Evolutionary conservation across 2,329 filamentous ascomycete species (phyloP).

Genomic region (Alternaria triticina): DNA sequence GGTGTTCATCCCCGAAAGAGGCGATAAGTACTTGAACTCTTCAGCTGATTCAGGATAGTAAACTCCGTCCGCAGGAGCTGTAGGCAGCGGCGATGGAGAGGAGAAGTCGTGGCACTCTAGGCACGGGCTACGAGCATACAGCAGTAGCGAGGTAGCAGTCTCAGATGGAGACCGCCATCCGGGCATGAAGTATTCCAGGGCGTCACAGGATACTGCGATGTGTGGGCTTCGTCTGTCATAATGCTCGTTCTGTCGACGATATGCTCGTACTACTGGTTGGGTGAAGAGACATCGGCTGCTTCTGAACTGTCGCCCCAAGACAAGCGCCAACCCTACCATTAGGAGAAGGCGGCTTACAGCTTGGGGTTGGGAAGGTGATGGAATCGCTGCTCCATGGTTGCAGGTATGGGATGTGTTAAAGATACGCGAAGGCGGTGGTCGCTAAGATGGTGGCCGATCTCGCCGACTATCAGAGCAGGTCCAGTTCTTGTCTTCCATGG

Average conservation of each 20-base stretch:
- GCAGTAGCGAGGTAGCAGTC: constrained; percentile 2
- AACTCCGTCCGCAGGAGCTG: neutral
- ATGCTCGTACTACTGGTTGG: neutral
- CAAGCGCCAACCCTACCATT: neutral
- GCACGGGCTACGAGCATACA: constrained; percentile 7
- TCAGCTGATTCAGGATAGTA: neutral
- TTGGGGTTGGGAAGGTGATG: too few species aligned
- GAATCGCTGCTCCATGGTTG: too few species aligned
- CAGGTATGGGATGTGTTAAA: neutral
- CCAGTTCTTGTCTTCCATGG: neutral
- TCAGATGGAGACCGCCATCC: neutral
- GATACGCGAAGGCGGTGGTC: neutral
- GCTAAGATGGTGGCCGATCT: neutral
- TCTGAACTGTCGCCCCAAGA: neutral
- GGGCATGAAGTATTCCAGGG: neutral
- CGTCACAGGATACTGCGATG: neutral
- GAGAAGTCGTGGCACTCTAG: constrained; percentile 9
- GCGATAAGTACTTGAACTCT: neutral
- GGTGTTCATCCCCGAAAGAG: neutral
- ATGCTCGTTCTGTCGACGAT: neutral
- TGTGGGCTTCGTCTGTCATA: neutral
- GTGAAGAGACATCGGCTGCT: neutral
- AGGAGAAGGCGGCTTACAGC: neutral
- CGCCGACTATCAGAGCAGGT: neutral
- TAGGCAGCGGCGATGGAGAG: constrained; percentile 5